Evolutionary conservation across 495 filamentous ascomycete species (phyloP).

Genomic region (Xylaria flabelliformis): DNA sequence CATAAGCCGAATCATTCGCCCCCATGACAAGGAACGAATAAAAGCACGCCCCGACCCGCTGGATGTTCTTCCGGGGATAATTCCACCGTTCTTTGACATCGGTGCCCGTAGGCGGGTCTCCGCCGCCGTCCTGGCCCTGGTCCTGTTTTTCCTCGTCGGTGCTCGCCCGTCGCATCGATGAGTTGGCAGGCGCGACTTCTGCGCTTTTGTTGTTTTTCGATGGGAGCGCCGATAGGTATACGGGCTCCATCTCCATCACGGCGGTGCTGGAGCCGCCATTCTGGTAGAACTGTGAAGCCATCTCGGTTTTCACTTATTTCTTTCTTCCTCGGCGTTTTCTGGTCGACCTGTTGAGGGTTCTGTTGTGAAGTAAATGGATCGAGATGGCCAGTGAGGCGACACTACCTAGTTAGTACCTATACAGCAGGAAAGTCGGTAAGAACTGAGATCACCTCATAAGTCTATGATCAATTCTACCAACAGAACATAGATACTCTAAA

Average conservation of each 20-base stretch:
- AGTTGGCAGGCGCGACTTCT: conserved; percentile 12
- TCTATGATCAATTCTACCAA: not conserved
- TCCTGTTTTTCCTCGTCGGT: conserved; percentile 26
- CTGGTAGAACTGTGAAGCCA: conserved; percentile 31
- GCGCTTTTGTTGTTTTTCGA: conserved; percentile 18
- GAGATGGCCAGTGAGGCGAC: not conserved
- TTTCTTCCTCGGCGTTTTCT: not conserved
- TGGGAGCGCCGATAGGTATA: conserved; percentile 27
- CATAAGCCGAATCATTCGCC: conserved; percentile 80
- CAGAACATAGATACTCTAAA: not conserved
- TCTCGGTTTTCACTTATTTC: not conserved
- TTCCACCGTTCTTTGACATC: conserved; percentile 69
- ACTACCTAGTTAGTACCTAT: too few relatives aligned
- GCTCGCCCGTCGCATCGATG: conserved; percentile 10
- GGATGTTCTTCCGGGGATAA: conserved; percentile 66
- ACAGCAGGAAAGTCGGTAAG: not conserved
- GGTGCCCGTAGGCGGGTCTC: conserved; percentile 23
- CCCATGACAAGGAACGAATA: conserved; percentile 81
- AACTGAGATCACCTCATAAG: not conserved
- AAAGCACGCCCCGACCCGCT: conserved; percentile 68
- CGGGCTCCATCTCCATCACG: conserved; percentile 35
- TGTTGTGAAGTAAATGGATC: not conserved
- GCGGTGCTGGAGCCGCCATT: conserved; percentile 35
- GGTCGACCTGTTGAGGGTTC: not conserved
- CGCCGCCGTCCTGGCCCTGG: not conserved